Evolutionary conservation across 306 rosid genomes (phyloP), one percentile per base, ranked within the genome.

Genomic region (Dalbergia cochinchinensis): DNA sequence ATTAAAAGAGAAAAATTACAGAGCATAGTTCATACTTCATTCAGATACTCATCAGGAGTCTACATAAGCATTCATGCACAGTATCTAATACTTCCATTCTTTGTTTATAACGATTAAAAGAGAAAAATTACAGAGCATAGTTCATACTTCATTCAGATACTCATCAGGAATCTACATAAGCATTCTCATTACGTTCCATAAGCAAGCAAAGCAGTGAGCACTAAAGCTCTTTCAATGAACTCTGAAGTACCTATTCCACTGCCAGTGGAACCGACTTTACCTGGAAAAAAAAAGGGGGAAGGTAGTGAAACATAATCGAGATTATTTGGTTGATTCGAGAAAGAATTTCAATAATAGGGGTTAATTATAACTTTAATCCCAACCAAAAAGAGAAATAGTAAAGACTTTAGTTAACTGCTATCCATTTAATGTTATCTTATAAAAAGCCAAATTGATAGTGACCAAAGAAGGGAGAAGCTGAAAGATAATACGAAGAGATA

Each of bases 211-310:
- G 71, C 11, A 35, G 57, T 34, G 62, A 35, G 26, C 80, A 76
- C 19, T 4, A 81, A 74, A 59, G 50, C 59, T 67, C 77, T 45
- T 34, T 5, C 20, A 74, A 67, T 48, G 51, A 62, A 41, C 65
- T 45, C 75, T 67, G 58, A 35, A 65, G 78, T 7, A 67, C 65
- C 61, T 89, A 87, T 37, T 88, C 90, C 5, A 20, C 71, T 13
- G 85, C 83, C 50, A 34, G 53, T n/a, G 97, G 90, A 70, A 92
- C 81, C 33, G 94, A 82, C 58, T 86, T 84, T 54, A 77, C 90
- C 97, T 91, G 88, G 74, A 78, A 58, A 58, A 57, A 26, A 66
- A 41, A 78, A 81, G 47, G 37, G 51, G 42, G 4, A 26, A 15
- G 80, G 65, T 14, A 70, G 47, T 35, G 22, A 73, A 71, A 47